Evolutionary conservation across 176 grass and related monocot species (phyloP).

Genomic region (Oryza meyeriana): DNA sequence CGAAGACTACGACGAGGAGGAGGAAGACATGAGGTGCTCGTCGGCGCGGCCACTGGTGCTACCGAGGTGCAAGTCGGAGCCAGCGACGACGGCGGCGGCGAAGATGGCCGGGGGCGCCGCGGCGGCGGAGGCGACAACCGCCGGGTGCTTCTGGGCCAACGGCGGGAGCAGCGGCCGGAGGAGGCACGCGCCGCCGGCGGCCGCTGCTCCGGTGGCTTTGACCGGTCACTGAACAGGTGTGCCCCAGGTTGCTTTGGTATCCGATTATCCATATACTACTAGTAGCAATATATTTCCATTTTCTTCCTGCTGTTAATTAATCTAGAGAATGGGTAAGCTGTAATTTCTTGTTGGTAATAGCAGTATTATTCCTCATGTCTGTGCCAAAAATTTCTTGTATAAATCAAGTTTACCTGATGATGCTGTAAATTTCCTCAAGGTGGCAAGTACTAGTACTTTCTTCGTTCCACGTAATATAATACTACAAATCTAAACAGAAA

Average conservation of each 20-base stretch:
- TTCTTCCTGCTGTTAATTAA: neutral
- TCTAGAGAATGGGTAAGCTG: constrained; percentile 10
- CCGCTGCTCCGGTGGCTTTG: constrained; percentile 28
- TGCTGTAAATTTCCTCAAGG: neutral
- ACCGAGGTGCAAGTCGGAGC: constrained; percentile 87
- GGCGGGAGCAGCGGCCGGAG: constrained; percentile 55
- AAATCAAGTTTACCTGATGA: neutral
- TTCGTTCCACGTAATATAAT: too few species aligned
- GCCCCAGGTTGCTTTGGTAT: neutral
- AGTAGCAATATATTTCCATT: neutral
- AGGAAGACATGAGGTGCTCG: constrained; percentile 74
- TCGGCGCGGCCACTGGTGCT: constrained; percentile 85
- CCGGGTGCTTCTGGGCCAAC: constrained; percentile 76
- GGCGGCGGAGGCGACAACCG: constrained; percentile 27
- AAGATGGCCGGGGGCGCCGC: constrained; percentile 38
- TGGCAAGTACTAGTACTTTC: neutral
- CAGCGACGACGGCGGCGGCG: constrained; percentile 52
- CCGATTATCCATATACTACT: neutral
- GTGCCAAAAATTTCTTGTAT: neutral
- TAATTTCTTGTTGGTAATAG: constrained; percentile 21
- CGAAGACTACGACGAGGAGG: constrained; percentile 24
- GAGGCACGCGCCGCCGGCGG: constrained; percentile 20
- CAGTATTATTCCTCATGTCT: neutral
- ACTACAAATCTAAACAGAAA: too few species aligned
- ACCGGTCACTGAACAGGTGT: constrained; percentile 44